Evolutionary conservation across 2,329 filamentous ascomycete genomes (phyloP).

Genomic region (Fonsecaea multimorphosa): DNA sequence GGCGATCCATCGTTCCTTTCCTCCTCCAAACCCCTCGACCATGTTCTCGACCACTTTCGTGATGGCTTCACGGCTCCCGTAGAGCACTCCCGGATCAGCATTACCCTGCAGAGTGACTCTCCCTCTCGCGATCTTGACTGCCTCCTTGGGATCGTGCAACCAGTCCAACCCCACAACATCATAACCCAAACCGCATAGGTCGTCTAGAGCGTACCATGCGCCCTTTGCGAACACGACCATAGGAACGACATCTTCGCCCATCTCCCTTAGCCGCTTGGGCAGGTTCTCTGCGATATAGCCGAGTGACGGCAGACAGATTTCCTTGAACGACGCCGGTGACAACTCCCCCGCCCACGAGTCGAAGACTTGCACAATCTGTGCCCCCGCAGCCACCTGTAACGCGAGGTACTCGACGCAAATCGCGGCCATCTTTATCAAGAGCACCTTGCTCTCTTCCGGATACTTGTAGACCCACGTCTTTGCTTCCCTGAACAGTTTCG

Average conservation of each 20-base stretch:
- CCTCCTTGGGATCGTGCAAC: constrained; percentile 86
- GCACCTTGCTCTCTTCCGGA: constrained; percentile 74
- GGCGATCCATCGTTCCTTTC: constrained; percentile 92
- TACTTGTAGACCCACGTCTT: constrained; percentile 98
- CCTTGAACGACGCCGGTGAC: constrained; percentile 79
- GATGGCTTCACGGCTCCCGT: constrained; percentile 81
- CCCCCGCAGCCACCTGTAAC: constrained; percentile 88
- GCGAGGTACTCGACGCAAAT: constrained; percentile 95
- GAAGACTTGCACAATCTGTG: constrained; percentile 95
- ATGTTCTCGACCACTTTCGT: constrained; percentile 82
- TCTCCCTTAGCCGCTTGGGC: constrained; percentile 73
- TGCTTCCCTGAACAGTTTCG: constrained; percentile 89
- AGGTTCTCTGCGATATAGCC: constrained; percentile 81
- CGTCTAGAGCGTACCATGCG: constrained; percentile 91
- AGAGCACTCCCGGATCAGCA: constrained; percentile 90
- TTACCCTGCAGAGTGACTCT: constrained; percentile 90
- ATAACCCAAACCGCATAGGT: constrained; percentile 86
- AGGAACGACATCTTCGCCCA: constrained; percentile 79
- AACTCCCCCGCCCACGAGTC: constrained; percentile 98
- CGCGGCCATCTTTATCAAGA: constrained; percentile 90
- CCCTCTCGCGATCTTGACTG: constrained; percentile 77
- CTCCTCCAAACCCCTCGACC: constrained; percentile 81
- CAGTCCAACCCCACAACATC: constrained; percentile 94
- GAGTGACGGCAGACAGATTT: constrained; percentile 86
- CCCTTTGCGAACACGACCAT: constrained; percentile 99